phyloP scores from a whole-genome alignment of 192 early-diverging fungal species.

The Funneliformis mosseae region DNA sequence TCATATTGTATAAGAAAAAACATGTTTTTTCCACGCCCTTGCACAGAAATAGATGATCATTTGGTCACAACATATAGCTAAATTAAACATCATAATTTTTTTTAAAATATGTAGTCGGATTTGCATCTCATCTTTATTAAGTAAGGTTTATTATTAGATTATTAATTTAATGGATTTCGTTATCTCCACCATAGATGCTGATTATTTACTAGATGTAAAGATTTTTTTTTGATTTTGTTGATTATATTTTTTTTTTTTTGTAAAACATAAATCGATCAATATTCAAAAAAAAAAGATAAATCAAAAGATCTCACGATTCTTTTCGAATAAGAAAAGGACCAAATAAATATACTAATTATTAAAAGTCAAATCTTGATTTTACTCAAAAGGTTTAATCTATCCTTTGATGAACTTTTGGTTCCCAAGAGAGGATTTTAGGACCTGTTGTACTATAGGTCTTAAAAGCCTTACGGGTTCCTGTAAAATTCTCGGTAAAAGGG shows the following conservation, averaged over 20 bases:
- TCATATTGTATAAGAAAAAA: background rate
- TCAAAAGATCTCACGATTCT: background rate
- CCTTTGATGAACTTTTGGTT: conserved; percentile 41
- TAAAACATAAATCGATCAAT: background rate
- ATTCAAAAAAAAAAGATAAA: background rate
- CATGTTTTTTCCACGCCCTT: background rate
- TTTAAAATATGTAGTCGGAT: background rate
- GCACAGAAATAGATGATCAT: background rate
- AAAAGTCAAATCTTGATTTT: too few relatives aligned
- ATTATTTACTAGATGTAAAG: background rate
- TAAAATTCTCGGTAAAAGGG: conserved; percentile 45
- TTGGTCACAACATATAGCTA: background rate
- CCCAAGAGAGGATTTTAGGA: conserved; percentile 59
- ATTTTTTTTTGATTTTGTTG: background rate
- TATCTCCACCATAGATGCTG: background rate
- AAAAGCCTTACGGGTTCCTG: conserved; percentile 50
- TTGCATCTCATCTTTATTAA: background rate
- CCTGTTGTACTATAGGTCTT: conserved; percentile 62
- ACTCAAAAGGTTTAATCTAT: background rate
- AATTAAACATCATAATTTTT: background rate
- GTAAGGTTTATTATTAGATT: background rate
- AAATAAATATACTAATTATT: background rate
- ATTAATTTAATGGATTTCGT: background rate
- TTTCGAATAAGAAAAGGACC: background rate
- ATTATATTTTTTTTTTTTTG: background rate